Evolutionary conservation across 768 basidiomycete species (phyloP).

Genomic region (Termitomyces sp.): DNA sequence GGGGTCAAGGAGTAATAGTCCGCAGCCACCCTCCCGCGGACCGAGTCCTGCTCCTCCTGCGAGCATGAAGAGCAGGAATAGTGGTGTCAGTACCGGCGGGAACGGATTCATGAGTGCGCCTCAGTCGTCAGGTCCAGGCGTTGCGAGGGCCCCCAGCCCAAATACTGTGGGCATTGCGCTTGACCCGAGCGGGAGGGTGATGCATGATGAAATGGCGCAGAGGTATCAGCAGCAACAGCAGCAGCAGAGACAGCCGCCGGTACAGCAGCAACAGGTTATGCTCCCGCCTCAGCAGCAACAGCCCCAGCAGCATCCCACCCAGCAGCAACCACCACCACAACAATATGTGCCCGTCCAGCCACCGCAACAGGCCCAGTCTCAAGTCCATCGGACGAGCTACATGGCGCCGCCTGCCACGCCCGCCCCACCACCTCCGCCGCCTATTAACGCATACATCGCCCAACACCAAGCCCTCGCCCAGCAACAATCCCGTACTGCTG

Average conservation of each 20-base stretch:
- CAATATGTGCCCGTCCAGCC: conserved; percentile 16
- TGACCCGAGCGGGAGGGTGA: conserved; percentile 75
- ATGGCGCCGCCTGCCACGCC: conserved; percentile 18
- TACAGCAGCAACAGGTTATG: conserved; percentile 20
- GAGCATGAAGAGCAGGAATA: conserved; percentile 11
- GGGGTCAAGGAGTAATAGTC: conserved; percentile 54
- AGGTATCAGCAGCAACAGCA: conserved; percentile 44
- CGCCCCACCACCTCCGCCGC: conserved; percentile 29
- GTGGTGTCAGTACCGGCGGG: conserved; percentile 2
- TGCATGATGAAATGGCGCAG: conserved; percentile 76
- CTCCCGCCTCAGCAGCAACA: conserved; percentile 23
- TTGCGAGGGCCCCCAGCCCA: conserved; percentile 62
- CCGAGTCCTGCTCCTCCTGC: conserved; percentile 48
- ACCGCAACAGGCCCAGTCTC: conserved; percentile 22
- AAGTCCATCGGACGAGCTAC: conserved; percentile 27
- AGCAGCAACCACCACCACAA: conserved; percentile 22
- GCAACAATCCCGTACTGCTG: conserved; percentile 24
- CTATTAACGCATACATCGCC: conserved; percentile 24
- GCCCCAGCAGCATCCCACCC: conserved; percentile 22
- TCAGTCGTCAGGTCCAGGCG: conserved; percentile 22
- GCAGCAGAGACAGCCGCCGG: conserved; percentile 14
- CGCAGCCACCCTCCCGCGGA: conserved; percentile 53
- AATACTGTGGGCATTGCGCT: conserved; percentile 81
- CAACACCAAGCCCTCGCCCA: conserved; percentile 32
- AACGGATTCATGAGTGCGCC: conserved; percentile 38